Percentiles rank a stretch among this genome's conserved stretches.
These are phyloP conservation scores for Ceratobasidium sp. DNA, from an alignment of 1,284 basidiomycete genomes.

Conservation along the genomic window DNA sequence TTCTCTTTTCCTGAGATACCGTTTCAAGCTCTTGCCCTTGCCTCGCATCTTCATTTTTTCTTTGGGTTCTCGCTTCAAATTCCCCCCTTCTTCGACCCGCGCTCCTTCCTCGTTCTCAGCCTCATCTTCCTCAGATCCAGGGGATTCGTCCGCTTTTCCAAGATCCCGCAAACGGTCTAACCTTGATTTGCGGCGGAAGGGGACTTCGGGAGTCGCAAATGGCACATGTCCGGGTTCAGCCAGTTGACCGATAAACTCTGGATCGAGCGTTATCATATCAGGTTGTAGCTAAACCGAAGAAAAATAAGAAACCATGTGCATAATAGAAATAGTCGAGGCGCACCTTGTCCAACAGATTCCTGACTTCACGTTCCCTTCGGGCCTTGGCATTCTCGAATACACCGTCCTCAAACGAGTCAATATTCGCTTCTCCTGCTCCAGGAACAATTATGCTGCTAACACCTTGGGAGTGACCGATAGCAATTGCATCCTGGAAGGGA, in stretches of 20 bases:
- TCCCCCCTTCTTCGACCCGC: slow-evolving; percentile 47
- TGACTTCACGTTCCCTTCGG: slow-evolving; percentile 90
- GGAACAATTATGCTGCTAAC: slow-evolving; percentile 89
- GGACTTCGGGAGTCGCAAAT: slow-evolving; percentile 61
- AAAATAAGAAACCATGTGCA: not conserved
- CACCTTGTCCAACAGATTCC: slow-evolving; percentile 89
- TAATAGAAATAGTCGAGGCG: slow-evolving; percentile 21
- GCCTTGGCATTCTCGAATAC: slow-evolving; percentile 89
- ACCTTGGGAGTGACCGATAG: slow-evolving; percentile 72
- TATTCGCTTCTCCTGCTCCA: slow-evolving; percentile 93
- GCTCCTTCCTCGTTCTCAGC: slow-evolving; percentile 47
- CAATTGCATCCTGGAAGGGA: slow-evolving; percentile 93
- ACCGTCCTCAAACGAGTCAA: slow-evolving; percentile 92
- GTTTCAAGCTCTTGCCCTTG: slow-evolving; percentile 82
- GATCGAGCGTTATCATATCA: slow-evolving; percentile 92
- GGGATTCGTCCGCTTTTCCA: slow-evolving; percentile 69
- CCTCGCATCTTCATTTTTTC: slow-evolving; percentile 86
- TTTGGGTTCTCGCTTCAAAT: slow-evolving; percentile 58
- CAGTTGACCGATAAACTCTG: slow-evolving; percentile 80
- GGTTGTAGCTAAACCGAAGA: slow-evolving; percentile 75
- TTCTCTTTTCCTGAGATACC: slow-evolving; percentile 87
- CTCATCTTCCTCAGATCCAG: slow-evolving; percentile 41
- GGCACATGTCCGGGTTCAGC: slow-evolving; percentile 67
- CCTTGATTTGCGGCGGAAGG: slow-evolving; percentile 75
- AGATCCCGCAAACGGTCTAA: slow-evolving; percentile 72